These are phyloP conservation scores for Russula sp. DNA, from an alignment of 768 basidiomycete species.

Conservation along the genomic window DNA sequence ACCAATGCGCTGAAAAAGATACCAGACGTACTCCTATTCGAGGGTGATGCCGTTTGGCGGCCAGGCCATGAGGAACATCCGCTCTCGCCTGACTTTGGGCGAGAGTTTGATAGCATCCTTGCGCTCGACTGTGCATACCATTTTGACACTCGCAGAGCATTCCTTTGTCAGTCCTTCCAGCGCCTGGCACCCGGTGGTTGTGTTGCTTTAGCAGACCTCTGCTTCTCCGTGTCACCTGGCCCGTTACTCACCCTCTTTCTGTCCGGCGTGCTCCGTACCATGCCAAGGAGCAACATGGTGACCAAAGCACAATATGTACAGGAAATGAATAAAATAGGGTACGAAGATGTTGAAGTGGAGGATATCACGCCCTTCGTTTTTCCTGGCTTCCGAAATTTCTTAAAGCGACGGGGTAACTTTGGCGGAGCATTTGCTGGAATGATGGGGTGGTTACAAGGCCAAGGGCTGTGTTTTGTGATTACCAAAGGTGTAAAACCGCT, in stretches of 20 bases:
- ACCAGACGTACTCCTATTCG: slow-evolving; percentile 35
- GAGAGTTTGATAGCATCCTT: slow-evolving; percentile 42
- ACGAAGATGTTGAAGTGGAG: slow-evolving; percentile 43
- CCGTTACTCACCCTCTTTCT: slow-evolving; percentile 25
- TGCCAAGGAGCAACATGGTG: slow-evolving; percentile 46
- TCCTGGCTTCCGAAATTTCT: slow-evolving; percentile 46
- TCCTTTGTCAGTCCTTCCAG: slow-evolving; percentile 43
- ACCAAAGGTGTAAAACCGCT: slow-evolving; percentile 26
- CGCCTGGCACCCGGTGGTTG: slow-evolving; percentile 44
- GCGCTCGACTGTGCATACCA: slow-evolving; percentile 69
- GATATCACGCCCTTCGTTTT: slow-evolving; percentile 54
- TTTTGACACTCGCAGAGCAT: slow-evolving; percentile 44
- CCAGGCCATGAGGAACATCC: slow-evolving; percentile 37
- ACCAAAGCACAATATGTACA: slow-evolving; percentile 38
- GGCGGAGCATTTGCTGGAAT: slow-evolving; percentile 40
- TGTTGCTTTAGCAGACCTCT: slow-evolving; percentile 56
- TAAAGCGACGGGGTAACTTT: slow-evolving; percentile 35
- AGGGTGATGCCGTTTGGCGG: slow-evolving; percentile 45
- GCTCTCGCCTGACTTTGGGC: slow-evolving; percentile 27
- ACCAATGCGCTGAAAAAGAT: slow-evolving; percentile 3
- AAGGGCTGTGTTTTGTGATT: slow-evolving; percentile 45
- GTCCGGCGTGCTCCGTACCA: slow-evolving; percentile 28
- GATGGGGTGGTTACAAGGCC: slow-evolving; percentile 31
- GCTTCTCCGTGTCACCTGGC: slow-evolving; percentile 32
- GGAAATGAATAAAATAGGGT: slow-evolving; percentile 44